Evolutionary conservation across 345 rosid species (phyloP).

Genomic region (Bruguiera parviflora): DNA sequence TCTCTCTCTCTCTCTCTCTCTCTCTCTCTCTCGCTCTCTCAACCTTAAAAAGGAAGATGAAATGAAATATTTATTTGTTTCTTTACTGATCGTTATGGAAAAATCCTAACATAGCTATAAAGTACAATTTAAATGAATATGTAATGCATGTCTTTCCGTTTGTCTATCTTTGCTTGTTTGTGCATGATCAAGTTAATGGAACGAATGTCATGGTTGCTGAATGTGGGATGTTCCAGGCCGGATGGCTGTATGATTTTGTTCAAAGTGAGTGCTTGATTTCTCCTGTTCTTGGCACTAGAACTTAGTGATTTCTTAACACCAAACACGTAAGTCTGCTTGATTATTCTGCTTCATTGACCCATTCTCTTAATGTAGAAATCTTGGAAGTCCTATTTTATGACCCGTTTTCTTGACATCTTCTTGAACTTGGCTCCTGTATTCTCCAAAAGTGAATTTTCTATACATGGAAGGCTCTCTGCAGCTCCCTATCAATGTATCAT

Average conservation of each 20-base stretch:
- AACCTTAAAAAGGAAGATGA: no score
- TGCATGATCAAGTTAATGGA: no score
- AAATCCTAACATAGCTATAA: no score
- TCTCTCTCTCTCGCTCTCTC: no score
- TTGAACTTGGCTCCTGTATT: conserved; percentile 54
- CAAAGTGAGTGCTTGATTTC: no score
- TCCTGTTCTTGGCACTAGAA: neutral
- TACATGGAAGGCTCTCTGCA: conserved; percentile 46
- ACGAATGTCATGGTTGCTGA: no score
- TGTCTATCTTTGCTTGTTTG: neutral
- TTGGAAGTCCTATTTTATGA: conserved; percentile 59
- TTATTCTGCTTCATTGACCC: neutral
- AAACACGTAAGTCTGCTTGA: no score
- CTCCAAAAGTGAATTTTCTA: conserved; percentile 57
- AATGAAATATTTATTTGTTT: no score
- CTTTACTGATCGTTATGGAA: no score
- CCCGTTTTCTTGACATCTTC: conserved; percentile 56
- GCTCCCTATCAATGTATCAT: conserved; percentile 50
- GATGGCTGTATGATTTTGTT: neutral
- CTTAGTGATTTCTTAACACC: no score
- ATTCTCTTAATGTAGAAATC: conserved; percentile 32
- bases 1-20: no score
- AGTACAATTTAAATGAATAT: neutral
- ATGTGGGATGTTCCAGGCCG: neutral
- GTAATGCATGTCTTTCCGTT: neutral